A percentile compares a stretch with the other conserved stretches of the same genome.
Evolutionary conservation across 1,284 basidiomycete genomes (phyloP).

Genomic region (Termitomyces sp.): DNA sequence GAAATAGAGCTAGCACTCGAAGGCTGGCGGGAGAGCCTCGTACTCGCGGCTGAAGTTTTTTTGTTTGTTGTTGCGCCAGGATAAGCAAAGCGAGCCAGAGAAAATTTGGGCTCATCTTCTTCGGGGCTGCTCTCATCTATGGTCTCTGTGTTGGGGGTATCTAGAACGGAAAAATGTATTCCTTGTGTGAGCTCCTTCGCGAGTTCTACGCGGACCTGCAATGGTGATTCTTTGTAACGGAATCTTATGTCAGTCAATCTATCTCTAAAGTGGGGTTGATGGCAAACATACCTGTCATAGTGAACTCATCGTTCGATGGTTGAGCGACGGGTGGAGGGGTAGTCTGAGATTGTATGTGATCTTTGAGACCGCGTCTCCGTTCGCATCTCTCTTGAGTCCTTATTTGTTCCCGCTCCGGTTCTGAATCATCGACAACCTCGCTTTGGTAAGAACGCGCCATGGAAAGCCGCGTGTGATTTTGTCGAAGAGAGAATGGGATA

Average conservation of each 20-base stretch:
- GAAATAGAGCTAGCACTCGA: neutral
- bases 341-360: neutral
- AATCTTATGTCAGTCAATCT: neutral
- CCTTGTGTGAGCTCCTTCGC: neutral
- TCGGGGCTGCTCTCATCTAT: slow-evolving; percentile 10
- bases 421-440: slow-evolving; percentile 60
- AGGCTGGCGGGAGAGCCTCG: slow-evolving; percentile 9
- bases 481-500: no score
- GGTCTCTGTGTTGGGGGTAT: neutral
- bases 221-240: neutral
- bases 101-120: slow-evolving; percentile 22
- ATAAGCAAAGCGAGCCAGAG: slow-evolving; percentile 34
- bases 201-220: neutral
- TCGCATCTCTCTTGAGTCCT: slow-evolving; percentile 26
- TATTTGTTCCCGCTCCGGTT: slow-evolving; percentile 56
- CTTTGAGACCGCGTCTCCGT: slow-evolving; percentile 4
- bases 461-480: neutral
- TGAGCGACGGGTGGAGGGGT: slow-evolving; percentile 19
- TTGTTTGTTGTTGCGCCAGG: slow-evolving; percentile 6
- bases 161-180: neutral
- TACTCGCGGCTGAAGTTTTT: slow-evolving; percentile 6
- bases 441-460: slow-evolving; percentile 14
- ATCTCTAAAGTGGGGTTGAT: no score
- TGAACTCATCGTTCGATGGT: slow-evolving; percentile 20
- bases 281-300: slow-evolving; percentile 3